phyloP scores from a whole-genome alignment of 306 rosid genomes.

The Trichosanthes truncata region DNA sequence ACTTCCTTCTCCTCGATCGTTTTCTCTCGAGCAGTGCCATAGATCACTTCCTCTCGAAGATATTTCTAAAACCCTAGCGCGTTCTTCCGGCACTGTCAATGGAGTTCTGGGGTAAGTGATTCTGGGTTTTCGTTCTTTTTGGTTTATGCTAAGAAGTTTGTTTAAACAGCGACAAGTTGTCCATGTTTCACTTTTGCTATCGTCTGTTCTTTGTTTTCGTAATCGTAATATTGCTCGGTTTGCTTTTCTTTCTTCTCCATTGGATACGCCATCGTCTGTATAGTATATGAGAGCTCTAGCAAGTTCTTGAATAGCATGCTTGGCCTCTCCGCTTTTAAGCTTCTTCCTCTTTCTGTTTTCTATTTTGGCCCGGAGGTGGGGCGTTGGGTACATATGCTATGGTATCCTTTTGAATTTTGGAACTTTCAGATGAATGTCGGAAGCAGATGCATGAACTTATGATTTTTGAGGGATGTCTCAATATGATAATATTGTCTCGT shows the following conservation, averaged over 20 bases:
- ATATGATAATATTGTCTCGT: background rate
- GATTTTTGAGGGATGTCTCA: background rate
- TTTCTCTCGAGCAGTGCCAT: background rate
- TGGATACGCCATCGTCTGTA: background rate
- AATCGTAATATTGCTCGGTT: background rate
- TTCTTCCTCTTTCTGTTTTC: too few relatives aligned
- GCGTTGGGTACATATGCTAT: too few relatives aligned
- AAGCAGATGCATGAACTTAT: background rate
- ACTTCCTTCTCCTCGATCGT: background rate
- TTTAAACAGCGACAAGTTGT: background rate
- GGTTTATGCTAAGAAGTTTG: background rate
- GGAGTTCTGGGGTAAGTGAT: slow-evolving; percentile 82
- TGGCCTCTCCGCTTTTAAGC: too few relatives aligned
- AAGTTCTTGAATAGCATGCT: background rate
- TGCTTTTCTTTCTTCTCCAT: background rate
- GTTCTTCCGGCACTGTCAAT: slow-evolving; percentile 11
- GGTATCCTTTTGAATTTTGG: too few relatives aligned
- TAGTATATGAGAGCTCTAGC: background rate
- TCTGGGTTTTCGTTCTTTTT: background rate
- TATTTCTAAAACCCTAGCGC: background rate
- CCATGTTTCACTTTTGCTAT: too few relatives aligned
- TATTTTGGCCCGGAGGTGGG: too few relatives aligned
- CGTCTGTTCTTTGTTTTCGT: background rate
- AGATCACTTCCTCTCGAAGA: background rate
- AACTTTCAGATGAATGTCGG: background rate